Evolutionary conservation across 768 basidiomycete species (phyloP).

Genomic region (Mycena vitilis): DNA sequence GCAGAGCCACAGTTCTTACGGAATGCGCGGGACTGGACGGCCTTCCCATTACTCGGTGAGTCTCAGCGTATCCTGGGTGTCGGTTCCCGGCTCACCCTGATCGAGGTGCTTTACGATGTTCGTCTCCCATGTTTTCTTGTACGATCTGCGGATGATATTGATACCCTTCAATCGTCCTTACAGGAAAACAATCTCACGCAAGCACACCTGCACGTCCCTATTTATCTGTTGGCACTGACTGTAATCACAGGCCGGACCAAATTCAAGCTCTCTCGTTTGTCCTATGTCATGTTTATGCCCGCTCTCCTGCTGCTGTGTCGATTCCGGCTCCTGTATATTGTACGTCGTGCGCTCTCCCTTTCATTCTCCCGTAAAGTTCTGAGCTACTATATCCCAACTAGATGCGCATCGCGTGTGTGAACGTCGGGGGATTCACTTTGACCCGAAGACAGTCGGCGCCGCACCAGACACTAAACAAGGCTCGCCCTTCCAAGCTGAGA

Average conservation of each 20-base stretch:
- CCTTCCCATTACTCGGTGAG: slow-evolving; percentile 58
- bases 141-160: background rate
- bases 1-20: slow-evolving; percentile 70
- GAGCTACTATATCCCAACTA: slow-evolving; percentile 39
- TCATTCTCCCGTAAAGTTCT: background rate
- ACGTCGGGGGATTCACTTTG: slow-evolving; percentile 70
- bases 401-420: slow-evolving; percentile 82
- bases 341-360: slow-evolving; percentile 45
- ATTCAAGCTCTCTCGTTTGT: slow-evolving; percentile 77
- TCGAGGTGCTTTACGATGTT: slow-evolving; percentile 52
- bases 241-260: slow-evolving; percentile 62
- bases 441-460: slow-evolving; percentile 48
- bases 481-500: background rate
- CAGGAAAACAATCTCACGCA: slow-evolving; percentile 72
- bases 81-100: background rate
- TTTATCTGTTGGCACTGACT: slow-evolving; percentile 3
- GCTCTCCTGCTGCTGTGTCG: slow-evolving; percentile 83
- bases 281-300: slow-evolving; percentile 77
- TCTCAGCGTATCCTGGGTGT: background rate
- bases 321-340: slow-evolving; percentile 90
- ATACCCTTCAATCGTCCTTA: background rate
- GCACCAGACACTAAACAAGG: background rate
- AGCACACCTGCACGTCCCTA: slow-evolving; percentile 20
- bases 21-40: slow-evolving; percentile 76
- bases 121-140: slow-evolving; percentile 35